Base-by-base conservation (phyloP, 345 rosid species). In the Sonneratia caseolaris region DNA sequence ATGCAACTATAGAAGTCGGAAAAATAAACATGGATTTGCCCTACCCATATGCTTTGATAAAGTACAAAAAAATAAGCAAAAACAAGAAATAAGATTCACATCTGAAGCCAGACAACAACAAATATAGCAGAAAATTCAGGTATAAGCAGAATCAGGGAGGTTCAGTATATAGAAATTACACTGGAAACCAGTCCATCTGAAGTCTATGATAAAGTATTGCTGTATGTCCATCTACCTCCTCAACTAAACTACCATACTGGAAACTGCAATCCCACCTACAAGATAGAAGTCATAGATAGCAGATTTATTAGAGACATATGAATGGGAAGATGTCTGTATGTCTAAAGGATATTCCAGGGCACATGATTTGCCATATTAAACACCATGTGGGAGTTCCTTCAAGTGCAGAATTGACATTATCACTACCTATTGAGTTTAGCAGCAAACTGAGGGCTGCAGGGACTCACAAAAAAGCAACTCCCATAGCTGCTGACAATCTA, bases 191-290 rank as follows among this genome's bases (percentile, higher is more conserved):
- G 82, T 96, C 98, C 75, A 96, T 90, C 81, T 89, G 98, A 75
- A 96, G 96, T 75, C 88, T 83, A 80, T 92, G 98, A 84, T 96
- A 92, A 69, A 96, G 88, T 82, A 96, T 76, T 72, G 99, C 99
- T 40, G 98, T 96, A 79, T 92, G 99, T 67, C 99, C 99, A 86
- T 96, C 99, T 22, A 96, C 99, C 84, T 96, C 98, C 86, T 96
- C 99, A 78, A 96, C 99, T 79, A 96, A 82, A 77, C 96, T 89
- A 74, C 99, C 98, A 80, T 82, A 68, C 37, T 89, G 97, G 77
- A 96, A 96, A 78, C 97, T 96, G 82, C 95, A 87, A 82, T 96
- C 99, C 99, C 99, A 96, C 85, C 99, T 96, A 89, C 83, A 82
- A 67, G 73, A 79, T 32, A 48, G 51, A 13, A 47, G 40, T 43